Evolutionary conservation across 129 eudicot genomes (phyloP).

Genomic region (Flaveria sonorensis): DNA sequence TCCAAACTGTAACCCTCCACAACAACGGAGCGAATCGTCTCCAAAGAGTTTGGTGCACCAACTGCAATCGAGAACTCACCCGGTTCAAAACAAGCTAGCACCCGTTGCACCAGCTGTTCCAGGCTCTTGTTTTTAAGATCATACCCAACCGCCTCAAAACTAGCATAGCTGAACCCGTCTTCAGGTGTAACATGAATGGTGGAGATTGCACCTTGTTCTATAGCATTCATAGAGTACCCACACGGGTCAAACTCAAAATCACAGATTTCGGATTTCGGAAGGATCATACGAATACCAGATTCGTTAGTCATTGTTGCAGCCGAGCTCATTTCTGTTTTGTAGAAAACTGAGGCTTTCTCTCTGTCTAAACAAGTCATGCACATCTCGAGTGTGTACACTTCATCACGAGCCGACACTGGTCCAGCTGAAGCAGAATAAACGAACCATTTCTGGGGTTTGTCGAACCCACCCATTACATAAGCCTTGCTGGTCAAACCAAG

Average conservation of each 20-base stretch:
- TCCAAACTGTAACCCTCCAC: slow-evolving; percentile 52
- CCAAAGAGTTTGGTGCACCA: slow-evolving; percentile 47
- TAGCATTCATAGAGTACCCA: slow-evolving; percentile 90
- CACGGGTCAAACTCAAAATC: slow-evolving; percentile 95
- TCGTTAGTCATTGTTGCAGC: slow-evolving; percentile 62
- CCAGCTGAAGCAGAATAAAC: slow-evolving; percentile 72
- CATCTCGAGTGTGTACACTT: slow-evolving; percentile 86
- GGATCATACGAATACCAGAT: slow-evolving; percentile 66
- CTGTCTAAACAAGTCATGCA: slow-evolving; percentile 83
- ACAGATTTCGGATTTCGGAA: slow-evolving; percentile 72
- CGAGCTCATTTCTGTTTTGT: slow-evolving; percentile 48
- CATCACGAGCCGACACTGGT: slow-evolving; percentile 25
- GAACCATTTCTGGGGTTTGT: slow-evolving; percentile 70
- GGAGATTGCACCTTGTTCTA: slow-evolving; percentile 69
- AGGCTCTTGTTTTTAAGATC: slow-evolving; percentile 45
- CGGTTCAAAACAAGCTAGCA: slow-evolving; percentile 70
- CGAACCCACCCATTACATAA: slow-evolving; percentile 67
- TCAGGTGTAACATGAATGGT: slow-evolving; percentile 91
- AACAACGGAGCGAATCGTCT: slow-evolving; percentile 27
- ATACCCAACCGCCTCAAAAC: slow-evolving; percentile 87
- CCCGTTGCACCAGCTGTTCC: slow-evolving; percentile 56
- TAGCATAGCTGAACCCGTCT: slow-evolving; percentile 94
- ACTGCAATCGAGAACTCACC: slow-evolving; percentile 77
- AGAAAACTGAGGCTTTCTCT: slow-evolving; percentile 79
- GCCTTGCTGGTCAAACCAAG: slow-evolving; percentile 70